phyloP scores from a whole-genome alignment of 768 basidiomycete genomes.

The Boletus tomentosulus region DNA sequence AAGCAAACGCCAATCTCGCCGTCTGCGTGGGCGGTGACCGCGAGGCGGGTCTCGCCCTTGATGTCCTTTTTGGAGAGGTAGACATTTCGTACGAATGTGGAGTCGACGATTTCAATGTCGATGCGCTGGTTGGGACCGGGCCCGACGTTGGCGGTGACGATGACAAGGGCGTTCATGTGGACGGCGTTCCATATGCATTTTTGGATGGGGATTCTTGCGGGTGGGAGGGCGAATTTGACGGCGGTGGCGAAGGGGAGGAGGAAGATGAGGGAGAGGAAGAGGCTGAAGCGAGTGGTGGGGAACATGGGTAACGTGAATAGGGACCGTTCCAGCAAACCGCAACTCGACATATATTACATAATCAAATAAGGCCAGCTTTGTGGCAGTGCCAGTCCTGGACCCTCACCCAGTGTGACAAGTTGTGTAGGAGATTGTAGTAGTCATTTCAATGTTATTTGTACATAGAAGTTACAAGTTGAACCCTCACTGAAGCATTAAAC shows the following conservation, averaged over 20 bases:
- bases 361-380: too few species aligned
- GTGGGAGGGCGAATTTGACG: slow-evolving; percentile 82
- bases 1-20: slow-evolving; percentile 97
- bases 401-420: too few species aligned
- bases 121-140: slow-evolving; percentile 73
- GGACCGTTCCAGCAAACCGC: too few species aligned
- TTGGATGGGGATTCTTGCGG: slow-evolving; percentile 64
- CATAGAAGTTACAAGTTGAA: too few species aligned
- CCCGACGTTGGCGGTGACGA: slow-evolving; percentile 92
- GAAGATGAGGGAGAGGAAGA: slow-evolving; percentile 21
- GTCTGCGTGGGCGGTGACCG: slow-evolving; percentile 89
- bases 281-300: background rate
- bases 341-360: too few species aligned
- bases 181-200: slow-evolving; percentile 98
- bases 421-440: too few species aligned
- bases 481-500: too few species aligned
- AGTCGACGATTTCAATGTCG: slow-evolving; percentile 94
- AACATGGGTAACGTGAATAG: background rate
- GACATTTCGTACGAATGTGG: slow-evolving; percentile 76
- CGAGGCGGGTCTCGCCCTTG: slow-evolving; percentile 87
- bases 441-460: too few species aligned
- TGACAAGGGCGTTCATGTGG: slow-evolving; percentile 81
- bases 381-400: too few species aligned
- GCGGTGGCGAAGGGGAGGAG: slow-evolving; percentile 39
- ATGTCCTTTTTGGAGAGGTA: slow-evolving; percentile 88